A percentile compares a stretch with the other conserved stretches of the same genome.
phyloP scores from a whole-genome alignment of 2,329 filamentous ascomycete genomes.

The Alternaria sp. region DNA sequence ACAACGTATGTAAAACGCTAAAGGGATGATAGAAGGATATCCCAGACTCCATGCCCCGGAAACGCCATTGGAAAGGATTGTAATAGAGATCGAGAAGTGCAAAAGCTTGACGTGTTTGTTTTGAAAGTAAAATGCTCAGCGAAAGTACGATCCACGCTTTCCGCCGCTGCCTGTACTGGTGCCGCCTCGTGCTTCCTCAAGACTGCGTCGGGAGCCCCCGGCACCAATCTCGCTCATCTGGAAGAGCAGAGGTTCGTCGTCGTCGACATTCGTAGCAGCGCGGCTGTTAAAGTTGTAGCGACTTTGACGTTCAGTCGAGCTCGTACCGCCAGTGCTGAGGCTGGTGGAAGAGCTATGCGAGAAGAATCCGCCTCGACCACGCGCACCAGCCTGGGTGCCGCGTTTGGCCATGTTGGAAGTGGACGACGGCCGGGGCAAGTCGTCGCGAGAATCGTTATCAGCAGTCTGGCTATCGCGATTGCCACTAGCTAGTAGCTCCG shows the following conservation, averaged over 20 bases:
- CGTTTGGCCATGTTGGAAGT: constrained; percentile 40
- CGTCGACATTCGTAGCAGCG: constrained; percentile 52
- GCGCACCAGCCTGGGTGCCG: constrained; percentile 27
- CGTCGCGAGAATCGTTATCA: constrained; percentile 35
- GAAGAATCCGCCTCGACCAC: constrained; percentile 40
- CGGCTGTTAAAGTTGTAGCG: constrained; percentile 56
- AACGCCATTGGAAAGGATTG: neutral
- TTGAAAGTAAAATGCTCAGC: neutral
- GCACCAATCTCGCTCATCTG: constrained; percentile 73
- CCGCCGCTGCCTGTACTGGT: constrained; percentile 33
- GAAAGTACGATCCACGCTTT: constrained; percentile 33
- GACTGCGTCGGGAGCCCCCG: constrained; percentile 43
- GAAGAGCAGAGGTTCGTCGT: constrained; percentile 74
- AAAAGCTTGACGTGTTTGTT: neutral
- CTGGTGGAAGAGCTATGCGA: constrained; percentile 40
- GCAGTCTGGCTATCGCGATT: constrained; percentile 29
- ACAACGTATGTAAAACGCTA: neutral
- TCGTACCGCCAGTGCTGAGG: constrained; percentile 41
- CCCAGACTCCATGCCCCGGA: neutral
- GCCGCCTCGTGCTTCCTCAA: constrained; percentile 46
- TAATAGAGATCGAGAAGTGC: constrained; percentile 4
- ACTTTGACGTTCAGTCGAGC: constrained; percentile 43
- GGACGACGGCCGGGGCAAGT: constrained; percentile 31
- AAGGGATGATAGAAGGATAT: neutral
- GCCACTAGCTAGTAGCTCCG: constrained; percentile 37